Evolutionary conservation across 208 protist genomes (phyloP), one percentile per base, ranked within the genome.

Genomic region (Crithidia fasciculata): DNA sequence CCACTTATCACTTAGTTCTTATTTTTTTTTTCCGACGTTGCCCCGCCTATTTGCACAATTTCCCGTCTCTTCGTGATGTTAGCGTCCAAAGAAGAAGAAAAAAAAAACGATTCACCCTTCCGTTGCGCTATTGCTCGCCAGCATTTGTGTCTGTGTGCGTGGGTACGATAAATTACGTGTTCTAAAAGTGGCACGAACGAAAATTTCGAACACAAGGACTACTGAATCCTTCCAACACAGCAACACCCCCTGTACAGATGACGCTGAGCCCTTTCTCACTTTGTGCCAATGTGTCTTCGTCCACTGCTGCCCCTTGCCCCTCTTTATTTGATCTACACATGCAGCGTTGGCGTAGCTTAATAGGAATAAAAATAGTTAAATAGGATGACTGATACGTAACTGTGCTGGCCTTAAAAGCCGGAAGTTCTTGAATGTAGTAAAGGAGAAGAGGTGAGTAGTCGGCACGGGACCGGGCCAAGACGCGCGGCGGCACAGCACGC

Each of bases 171-270:
- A 8, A 41, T 13, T 10, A 16, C 45, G 6, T 36, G 8, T 49
- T 49, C 43, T 3, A 37, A 73, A 73, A 64, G 55, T 16, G 52
- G 56, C n/a, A 45, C 5, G 3, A 61, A 50, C 43, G 36, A 5
- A 56, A 44, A 65, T 28, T 1, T 28, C 28, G 28, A 66, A 37
- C 18, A 63, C 3, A 9, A 58, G 58, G 49, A 69, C 28, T 28
- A 28, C 28, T 28, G 28, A 28, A 28, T 28, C 1, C 28, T 28
- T 54, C 37, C 28, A 2, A 69, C 12, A 54, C 15, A 13, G 19
- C 19, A 37, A 69, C 49, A 18, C 56, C 28, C 28, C 28, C 28
- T 28, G 28, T 28, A 28, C 28, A 28, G 28, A 28, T 28, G 16
- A 3, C 16, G 7, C 54, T 59, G 8, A 59, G 5, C 39, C 41